These are phyloP conservation scores for Citropsis articulata DNA, from an alignment of 345 rosid genomes.

Conservation along the genomic window DNA sequence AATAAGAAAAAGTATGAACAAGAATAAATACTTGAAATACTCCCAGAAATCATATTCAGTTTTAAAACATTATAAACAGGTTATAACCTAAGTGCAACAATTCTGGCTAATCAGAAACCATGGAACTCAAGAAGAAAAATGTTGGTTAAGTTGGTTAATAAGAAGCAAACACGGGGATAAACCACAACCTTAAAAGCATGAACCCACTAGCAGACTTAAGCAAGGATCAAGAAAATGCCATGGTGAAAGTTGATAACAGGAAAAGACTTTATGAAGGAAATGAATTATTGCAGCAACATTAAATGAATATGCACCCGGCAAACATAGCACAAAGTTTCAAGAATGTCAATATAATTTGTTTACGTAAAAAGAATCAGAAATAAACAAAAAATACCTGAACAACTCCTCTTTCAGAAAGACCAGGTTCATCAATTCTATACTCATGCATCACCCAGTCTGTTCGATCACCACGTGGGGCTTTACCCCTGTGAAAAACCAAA, in stretches of 20 bases:
- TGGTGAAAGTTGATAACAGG: background rate
- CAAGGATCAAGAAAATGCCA: background rate
- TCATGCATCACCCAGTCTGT: slow-evolving; percentile 94
- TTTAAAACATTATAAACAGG: background rate
- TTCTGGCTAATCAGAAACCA: background rate
- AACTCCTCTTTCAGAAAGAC: slow-evolving; percentile 25
- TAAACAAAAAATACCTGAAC: slow-evolving; percentile 21
- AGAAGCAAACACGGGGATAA: background rate
- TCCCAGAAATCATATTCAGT: no score
- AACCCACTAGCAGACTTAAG: background rate
- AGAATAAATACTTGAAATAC: background rate
- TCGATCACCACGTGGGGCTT: slow-evolving; percentile 42
- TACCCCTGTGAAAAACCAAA: slow-evolving; percentile 57
- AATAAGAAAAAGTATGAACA: background rate
- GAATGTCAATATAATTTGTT: background rate
- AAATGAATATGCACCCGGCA: background rate
- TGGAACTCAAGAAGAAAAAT: background rate
- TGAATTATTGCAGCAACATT: background rate
- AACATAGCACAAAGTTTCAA: background rate
- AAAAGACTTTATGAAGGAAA: background rate
- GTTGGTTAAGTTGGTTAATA: background rate
- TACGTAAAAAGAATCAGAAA: background rate
- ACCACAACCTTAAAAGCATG: background rate
- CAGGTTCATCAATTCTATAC: slow-evolving; percentile 47
- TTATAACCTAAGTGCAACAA: background rate